These are phyloP conservation scores for Carallia brachiata DNA, from an alignment of 345 rosid species.

Conservation along the genomic window DNA sequence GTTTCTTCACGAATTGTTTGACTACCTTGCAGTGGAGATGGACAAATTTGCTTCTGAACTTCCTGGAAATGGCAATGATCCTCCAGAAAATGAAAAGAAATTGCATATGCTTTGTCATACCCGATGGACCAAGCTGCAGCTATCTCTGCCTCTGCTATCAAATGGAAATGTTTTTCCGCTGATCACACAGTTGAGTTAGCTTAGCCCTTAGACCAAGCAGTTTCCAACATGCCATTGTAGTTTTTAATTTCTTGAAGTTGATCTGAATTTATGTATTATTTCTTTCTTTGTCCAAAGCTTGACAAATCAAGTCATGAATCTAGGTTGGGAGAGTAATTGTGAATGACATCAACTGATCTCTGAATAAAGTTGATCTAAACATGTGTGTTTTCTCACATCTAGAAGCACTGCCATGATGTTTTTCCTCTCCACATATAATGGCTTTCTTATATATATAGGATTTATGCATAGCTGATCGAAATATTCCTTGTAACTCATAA, in stretches of 20 bases:
- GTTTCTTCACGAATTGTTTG: conserved; percentile 38
- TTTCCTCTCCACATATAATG: background rate
- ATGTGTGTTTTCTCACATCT: conserved; percentile 28
- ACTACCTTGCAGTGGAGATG: conserved; percentile 44
- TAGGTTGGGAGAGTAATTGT: conserved; percentile 27
- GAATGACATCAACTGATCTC: conserved; percentile 41
- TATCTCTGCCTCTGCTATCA: conserved; percentile 35
- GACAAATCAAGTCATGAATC: background rate
- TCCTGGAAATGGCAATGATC: conserved; percentile 21
- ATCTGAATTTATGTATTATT: background rate
- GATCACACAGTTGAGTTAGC: conserved; percentile 37
- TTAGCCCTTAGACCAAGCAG: background rate
- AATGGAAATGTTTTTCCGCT: conserved; percentile 41
- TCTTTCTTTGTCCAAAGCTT: background rate
- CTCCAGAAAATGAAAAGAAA: conserved; percentile 22
- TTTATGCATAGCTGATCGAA: background rate
- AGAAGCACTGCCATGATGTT: background rate
- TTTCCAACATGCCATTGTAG: too few species aligned
- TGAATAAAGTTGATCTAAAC: conserved; percentile 40
- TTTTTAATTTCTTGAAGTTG: background rate
- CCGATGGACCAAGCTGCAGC: conserved; percentile 34
- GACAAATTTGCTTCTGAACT: conserved; percentile 42
- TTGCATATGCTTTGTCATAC: conserved; percentile 46
- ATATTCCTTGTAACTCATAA: background rate
- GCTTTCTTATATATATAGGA: background rate